Evolutionary conservation across 306 rosid genomes (phyloP).

Genomic region (Purshia tridentata): DNA sequence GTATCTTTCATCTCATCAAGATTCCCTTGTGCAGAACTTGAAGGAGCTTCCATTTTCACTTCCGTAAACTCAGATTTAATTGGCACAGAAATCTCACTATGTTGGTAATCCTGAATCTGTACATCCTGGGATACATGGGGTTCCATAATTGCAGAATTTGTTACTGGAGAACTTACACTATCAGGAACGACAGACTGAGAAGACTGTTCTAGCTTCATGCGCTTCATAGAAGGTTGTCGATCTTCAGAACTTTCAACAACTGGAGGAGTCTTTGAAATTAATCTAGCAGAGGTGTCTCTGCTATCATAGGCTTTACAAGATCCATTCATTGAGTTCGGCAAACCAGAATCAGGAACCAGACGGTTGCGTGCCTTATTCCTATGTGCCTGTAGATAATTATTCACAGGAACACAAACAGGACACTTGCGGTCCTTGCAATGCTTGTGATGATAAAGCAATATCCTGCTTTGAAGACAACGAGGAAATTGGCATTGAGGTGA

Average conservation of each 20-base stretch:
- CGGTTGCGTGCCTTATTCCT: conserved; percentile 34
- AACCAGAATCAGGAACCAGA: conserved; percentile 42
- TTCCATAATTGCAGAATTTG: conserved; percentile 50
- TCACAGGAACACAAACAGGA: conserved; percentile 89
- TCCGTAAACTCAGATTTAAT: conserved; percentile 58
- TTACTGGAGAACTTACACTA: conserved; percentile 46
- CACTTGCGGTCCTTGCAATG: conserved; percentile 59
- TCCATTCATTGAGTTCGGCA: conserved; percentile 54
- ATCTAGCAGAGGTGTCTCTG: conserved; percentile 38
- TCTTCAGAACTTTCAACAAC: conserved; percentile 62
- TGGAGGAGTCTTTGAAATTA: conserved; percentile 45
- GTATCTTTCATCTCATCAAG: conserved; percentile 51
- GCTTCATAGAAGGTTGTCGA: conserved; percentile 70
- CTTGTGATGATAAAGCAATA: conserved; percentile 65
- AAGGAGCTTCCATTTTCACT: conserved; percentile 58
- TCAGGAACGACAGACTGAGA: conserved; percentile 52
- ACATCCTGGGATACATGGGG: conserved; percentile 44
- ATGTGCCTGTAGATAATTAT: conserved; percentile 40
- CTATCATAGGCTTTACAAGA: conserved; percentile 54
- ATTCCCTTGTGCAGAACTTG: conserved; percentile 40
- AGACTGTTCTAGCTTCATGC: conserved; percentile 79
- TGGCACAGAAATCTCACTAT: conserved; percentile 43
- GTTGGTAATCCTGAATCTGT: conserved; percentile 51
- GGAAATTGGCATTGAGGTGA: conserved; percentile 45
- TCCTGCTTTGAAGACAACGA: conserved; percentile 70